phyloP scores from a whole-genome alignment of 2,329 filamentous ascomycete genomes.

The Tolypocladium endophyticum region DNA sequence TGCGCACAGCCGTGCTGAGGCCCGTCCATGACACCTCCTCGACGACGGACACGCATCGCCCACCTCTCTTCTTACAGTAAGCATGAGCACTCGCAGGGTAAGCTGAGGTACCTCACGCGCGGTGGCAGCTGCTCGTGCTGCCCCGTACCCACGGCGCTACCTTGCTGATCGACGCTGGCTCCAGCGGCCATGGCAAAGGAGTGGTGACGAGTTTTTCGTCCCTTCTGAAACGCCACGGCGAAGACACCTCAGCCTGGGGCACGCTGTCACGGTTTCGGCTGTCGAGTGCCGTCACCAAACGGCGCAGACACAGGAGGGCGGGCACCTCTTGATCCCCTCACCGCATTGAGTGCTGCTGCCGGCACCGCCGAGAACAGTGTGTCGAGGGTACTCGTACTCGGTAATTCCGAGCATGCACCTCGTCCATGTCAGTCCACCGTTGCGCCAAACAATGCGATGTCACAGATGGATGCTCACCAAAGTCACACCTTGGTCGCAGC shows the following conservation, averaged over 20 bases:
- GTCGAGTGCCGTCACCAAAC: background rate
- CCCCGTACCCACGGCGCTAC: too few relatives aligned
- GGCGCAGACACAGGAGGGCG: too few relatives aligned
- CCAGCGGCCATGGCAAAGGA: background rate
- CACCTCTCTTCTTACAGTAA: too few relatives aligned
- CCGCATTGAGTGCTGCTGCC: too few relatives aligned
- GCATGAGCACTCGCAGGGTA: too few relatives aligned
- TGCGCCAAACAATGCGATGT: background rate
- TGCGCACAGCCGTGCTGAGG: too few relatives aligned
- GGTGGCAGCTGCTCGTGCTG: too few relatives aligned
- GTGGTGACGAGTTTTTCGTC: background rate
- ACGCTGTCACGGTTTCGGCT: background rate
- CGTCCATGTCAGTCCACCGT: background rate
- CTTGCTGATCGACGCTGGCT: background rate
- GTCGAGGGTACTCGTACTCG: too few relatives aligned
- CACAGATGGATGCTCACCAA: background rate
- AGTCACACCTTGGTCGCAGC: background rate
- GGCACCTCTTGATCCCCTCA: too few relatives aligned
- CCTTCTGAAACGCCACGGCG: background rate
- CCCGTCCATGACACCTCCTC: too few relatives aligned
- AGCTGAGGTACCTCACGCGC: too few relatives aligned
- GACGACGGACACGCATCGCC: too few relatives aligned
- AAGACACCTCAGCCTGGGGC: background rate
- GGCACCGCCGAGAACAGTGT: background rate
- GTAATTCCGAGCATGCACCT: background rate